Evolutionary conservation across 345 rosid genomes (phyloP), one percentile per base, ranked within the genome.

Genomic region (Passiflora organensis): DNA sequence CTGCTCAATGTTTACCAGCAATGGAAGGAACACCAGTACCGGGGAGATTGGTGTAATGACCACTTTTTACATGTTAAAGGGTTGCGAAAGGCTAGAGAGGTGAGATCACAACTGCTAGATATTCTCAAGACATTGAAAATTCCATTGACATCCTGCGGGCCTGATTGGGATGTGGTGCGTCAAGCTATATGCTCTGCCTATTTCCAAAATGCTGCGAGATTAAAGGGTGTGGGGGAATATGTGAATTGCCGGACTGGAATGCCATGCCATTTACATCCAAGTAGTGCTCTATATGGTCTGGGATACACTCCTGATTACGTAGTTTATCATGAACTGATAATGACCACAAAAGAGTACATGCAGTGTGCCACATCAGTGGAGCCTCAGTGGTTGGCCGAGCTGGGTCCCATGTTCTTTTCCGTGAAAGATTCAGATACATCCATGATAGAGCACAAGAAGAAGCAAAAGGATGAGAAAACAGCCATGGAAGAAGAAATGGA

Each of bases 401-500:
- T 93, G 11, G 99, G 99, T 20, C 97, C 99, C 2, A 86, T 93
- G 99, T 93, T 93, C 55, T 93, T 93, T 63, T 84, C 97, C 0
- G 95, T 89, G 8, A 93, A 93, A 71, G 99, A 89, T 13, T 89
- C 99, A 0, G 91, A 93, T 51, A 84, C 89, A 0, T 84, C 97
- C 0, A 71, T 89, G 86, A 54, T 84, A 71, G 99, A 86, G 75
- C 99, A 89, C 67, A 93, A 86, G 71, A 89, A 81, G 61, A 93
- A 69, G 64, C 93, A 93, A 71, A 89, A 89, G 74, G 85, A 84
- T 63, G 91, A 81, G 49, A 93, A 89, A 70, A 77, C 94, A 0
- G 94, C 94, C 0, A 89, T 89, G 99, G 99, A 89, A 67, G 91
- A 82, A 80, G 97, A 89, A 59, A 84, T 86, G 96, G 99, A 89